phyloP scores from a whole-genome alignment of 257 asterid genomes.

The Knoxia roxburghii region DNA sequence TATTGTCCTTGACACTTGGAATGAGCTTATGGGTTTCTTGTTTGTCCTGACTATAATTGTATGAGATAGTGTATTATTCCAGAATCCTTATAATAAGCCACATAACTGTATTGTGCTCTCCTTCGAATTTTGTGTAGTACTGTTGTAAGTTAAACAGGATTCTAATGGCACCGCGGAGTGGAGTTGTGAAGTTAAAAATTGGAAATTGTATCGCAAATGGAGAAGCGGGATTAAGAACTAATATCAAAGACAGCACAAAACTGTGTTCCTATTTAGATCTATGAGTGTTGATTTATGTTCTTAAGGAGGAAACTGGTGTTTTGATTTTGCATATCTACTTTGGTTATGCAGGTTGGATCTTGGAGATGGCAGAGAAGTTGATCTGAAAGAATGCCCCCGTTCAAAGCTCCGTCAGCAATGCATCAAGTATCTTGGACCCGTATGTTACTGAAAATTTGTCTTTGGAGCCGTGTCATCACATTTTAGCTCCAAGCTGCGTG shows the following conservation, averaged over 20 bases:
- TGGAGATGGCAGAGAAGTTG: constrained; percentile 90
- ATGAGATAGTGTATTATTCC: background rate
- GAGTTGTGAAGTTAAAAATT: background rate
- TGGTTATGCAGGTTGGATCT: constrained; percentile 73
- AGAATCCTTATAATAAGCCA: background rate
- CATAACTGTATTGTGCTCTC: background rate
- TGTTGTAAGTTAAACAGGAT: background rate
- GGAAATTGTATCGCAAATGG: background rate
- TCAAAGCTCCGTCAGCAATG: constrained; percentile 80
- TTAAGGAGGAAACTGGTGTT: constrained; percentile 8
- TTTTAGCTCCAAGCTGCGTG: background rate
- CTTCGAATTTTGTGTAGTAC: background rate
- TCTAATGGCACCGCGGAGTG: background rate
- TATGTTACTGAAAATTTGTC: constrained; percentile 34
- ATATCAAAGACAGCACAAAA: no score
- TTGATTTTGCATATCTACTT: constrained; percentile 9
- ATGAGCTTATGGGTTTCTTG: background rate
- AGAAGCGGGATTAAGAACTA: background rate
- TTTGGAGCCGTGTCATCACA: background rate
- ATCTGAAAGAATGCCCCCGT: constrained; percentile 76
- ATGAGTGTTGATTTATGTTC: background rate
- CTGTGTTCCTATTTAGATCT: background rate
- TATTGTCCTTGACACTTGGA: background rate
- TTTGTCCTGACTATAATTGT: background rate
- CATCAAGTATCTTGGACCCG: constrained; percentile 94